Base-by-base conservation (phyloP, 345 rosid genomes). In the Conringia planisiliqua region DNA sequence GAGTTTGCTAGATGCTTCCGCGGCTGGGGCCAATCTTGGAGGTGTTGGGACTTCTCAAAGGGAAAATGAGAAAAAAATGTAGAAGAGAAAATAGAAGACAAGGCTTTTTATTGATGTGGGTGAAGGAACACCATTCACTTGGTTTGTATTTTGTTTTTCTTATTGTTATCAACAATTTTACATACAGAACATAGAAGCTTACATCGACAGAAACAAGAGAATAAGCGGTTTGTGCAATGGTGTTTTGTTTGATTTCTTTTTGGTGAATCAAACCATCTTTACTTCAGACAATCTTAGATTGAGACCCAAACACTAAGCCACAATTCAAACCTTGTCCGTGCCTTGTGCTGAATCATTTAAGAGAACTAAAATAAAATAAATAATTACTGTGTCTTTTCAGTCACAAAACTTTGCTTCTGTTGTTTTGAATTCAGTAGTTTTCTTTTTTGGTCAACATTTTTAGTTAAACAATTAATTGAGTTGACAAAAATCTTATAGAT, bases 1-100 rank as follows among this genome's bases (percentile, higher is more conserved):
- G 22, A 92, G 98, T 85, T 71, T 90, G 85, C 76, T 91, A 87
- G 92, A 89, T 80, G 71, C 88, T 66, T 76, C 87, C 56, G 86
- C 82, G 5, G 80, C 86, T 46, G 42, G 65, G 8, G 77, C 78
- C 32, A 72, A 62, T 22, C 77, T 72, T 11, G 87, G 82, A 35
- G 82, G 73, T 30, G 63, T 71, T 62, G 72, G 68, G 35, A 63
- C 73, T 54, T 75, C 82, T n/a, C 54, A 74, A 71, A 77, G 17
- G 22, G 83, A 79, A 39, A 48, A 48, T 11, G 78, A 60, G 64
- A 35, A 67, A 80, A 70, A 81, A 51, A 24, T 59, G 57, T 75
- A 72, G 60, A 52, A 26, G 32, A 77, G 46, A 81, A 79, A 1
- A 76, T 78, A 72, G 55, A 35, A 70, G 54, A 33, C 26, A 67